Evolutionary conservation across 1,284 basidiomycete genomes (phyloP).

Genomic region (Cutaneotrichosporon cyanovorans): DNA sequence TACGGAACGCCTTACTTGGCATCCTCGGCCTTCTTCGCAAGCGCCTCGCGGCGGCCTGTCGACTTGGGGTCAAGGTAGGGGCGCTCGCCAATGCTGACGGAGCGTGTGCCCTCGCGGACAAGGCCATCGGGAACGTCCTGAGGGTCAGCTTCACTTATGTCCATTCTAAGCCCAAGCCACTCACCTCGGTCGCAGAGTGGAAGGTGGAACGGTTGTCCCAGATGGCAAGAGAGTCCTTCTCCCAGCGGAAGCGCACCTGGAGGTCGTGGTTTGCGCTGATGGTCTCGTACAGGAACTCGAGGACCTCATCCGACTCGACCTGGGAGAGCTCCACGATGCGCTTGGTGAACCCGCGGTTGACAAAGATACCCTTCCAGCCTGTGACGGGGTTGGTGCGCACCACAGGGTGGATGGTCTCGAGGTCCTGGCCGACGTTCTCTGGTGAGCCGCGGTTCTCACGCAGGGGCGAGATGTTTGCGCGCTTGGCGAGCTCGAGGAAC

Average conservation of each 20-base stretch:
- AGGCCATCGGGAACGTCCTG: constrained; percentile 47
- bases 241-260: constrained; percentile 53
- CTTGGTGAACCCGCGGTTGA: constrained; percentile 58
- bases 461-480: constrained; percentile 2
- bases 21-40: constrained; percentile 1
- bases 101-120: constrained; percentile 55
- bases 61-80: constrained; percentile 51
- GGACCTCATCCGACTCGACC: constrained; percentile 50
- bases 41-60: constrained; percentile 15
- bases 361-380: constrained; percentile 69
- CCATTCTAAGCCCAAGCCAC: not conserved
- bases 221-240: constrained; percentile 40
- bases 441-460: constrained; percentile 50
- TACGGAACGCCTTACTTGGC: not conserved
- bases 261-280: constrained; percentile 54
- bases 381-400: constrained; percentile 52
- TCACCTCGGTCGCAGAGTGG: constrained; percentile 9
- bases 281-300: constrained; percentile 46
- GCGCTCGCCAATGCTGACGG: constrained; percentile 58
- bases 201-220: constrained; percentile 44
- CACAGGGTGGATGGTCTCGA: constrained; percentile 58
- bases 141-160: not conserved
- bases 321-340: constrained; percentile 56
- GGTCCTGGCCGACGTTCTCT: constrained; percentile 54
- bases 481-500: constrained; percentile 48